Percentiles rank a stretch among this genome's conserved stretches.
These are phyloP conservation scores for Eimeria sp. DNA, from an alignment of 169 alveolate genomes.

Conservation along the genomic window DNA sequence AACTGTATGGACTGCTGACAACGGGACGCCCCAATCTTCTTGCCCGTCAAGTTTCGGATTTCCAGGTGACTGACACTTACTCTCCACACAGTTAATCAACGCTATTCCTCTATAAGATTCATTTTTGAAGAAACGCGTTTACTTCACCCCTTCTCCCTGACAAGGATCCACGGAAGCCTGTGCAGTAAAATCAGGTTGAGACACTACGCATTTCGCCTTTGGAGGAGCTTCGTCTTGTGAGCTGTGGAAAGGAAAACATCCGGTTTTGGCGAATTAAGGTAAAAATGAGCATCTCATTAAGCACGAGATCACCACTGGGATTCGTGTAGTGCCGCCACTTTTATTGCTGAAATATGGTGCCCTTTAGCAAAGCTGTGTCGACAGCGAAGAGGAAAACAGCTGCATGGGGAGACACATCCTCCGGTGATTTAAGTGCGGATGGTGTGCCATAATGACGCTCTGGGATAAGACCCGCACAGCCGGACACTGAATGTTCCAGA, in stretches of 20 bases:
- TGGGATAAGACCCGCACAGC: background rate
- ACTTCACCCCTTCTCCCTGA: background rate
- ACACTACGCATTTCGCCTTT: conserved; percentile 93
- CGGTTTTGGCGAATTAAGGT: conserved; percentile 95
- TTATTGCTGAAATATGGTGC: background rate
- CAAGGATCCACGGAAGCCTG: background rate
- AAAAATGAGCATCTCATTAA: background rate
- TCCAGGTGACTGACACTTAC: conserved; percentile 62
- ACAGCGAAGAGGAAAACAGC: background rate
- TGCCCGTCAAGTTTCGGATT: conserved; percentile 92
- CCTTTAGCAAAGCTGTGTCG: background rate
- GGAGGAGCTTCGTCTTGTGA: conserved; percentile 91
- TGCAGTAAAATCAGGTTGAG: conserved; percentile 83
- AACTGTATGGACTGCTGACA: conserved; percentile 83
- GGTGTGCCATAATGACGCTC: background rate
- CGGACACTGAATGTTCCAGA: background rate
- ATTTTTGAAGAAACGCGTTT: too few relatives aligned
- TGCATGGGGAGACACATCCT: background rate
- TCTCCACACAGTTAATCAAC: background rate
- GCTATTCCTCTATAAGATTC: background rate
- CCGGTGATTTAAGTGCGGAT: background rate
- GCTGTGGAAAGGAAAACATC: conserved; percentile 96
- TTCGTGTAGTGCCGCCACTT: background rate
- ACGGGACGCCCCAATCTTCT: conserved; percentile 77
- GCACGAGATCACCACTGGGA: background rate